Base-by-base conservation (phyloP, 1,284 basidiomycete species). In the Retiboletus fuscus region DNA sequence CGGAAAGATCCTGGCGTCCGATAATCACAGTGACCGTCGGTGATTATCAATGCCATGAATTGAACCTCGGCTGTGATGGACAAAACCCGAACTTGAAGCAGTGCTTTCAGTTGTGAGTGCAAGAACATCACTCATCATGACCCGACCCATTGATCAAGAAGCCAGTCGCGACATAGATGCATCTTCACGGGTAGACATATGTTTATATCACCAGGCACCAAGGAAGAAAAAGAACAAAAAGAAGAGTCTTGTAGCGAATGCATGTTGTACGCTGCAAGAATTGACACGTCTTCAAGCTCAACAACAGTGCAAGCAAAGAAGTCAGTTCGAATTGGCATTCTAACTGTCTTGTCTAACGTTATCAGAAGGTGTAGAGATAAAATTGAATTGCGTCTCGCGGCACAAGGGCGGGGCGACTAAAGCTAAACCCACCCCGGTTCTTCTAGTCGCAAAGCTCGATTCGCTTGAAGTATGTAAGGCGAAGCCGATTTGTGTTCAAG, bases 61-160 rank as follows among this genome's bases (percentile, higher is more conserved):
- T 88, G 22, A 79, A 84, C 22, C 87, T 93, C 5, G 92, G 92
- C 0, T 84, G 83, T 30, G 91, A 93, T 67, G 91, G 92, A 0
- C 91, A 92, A 76, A 92, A 91, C 71, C 87, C 90, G 1, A 92
- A 93, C 76, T 81, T 89, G 64, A 91, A 89, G 73, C 82, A 86
- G 2, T 80, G 80, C 0, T 86, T 90, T 69, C 73, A 81, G 28
- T 83, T 92, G 92, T 92, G 76, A 70, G 70, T 51, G 5, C n/a
- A 2, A 43, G 11, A 20, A 6, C 39, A 24, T 11, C 1, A 10
- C 6, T 57, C 20, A 46, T 58, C 41, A 39, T 34, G 28, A 22
- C 15, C 49, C 22, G 28, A 30, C 30, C 39, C n/a, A 74, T 18
- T 64, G 1, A 26, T 46, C 28, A n/a, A 61, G 39, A 26, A 39